Evolutionary conservation across 768 basidiomycete genomes (phyloP).

Genomic region (Wakefieldia striispora): DNA sequence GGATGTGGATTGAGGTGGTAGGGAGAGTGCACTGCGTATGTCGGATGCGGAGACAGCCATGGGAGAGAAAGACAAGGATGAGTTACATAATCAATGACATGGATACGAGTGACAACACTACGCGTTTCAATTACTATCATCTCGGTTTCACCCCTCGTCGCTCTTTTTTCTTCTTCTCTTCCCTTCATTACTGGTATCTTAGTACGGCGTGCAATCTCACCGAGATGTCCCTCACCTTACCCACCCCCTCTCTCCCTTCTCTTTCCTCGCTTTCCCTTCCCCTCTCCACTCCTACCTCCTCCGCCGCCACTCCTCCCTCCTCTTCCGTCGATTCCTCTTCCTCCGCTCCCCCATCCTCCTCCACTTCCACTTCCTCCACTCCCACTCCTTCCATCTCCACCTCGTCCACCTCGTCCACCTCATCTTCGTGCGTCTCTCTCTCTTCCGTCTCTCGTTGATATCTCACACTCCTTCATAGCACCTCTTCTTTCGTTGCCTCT

Average conservation of each 20-base stretch:
- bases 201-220: no score
- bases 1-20: slow-evolving; percentile 42
- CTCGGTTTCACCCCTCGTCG: no score
- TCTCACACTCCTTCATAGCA: no score
- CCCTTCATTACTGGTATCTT: background rate
- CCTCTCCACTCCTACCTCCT: background rate
- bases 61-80: background rate
- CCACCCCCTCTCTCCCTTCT: background rate
- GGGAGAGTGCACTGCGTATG: slow-evolving; percentile 78
- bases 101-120: no score
- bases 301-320: no score
- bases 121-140: no score
- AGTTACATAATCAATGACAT: no score
- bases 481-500: no score
- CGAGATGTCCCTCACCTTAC: background rate
- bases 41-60: slow-evolving; percentile 79
- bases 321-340: background rate
- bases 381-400: background rate
- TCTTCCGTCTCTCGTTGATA: no score
- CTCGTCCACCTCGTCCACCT: no score
- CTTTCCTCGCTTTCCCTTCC: background rate
- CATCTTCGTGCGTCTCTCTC: no score
- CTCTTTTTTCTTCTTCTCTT: background rate
- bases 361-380: background rate
- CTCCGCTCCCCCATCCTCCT: background rate